These are phyloP conservation scores for Pezicula neosporulosa DNA, from an alignment of 2,329 filamentous ascomycete species.

Conservation along the genomic window DNA sequence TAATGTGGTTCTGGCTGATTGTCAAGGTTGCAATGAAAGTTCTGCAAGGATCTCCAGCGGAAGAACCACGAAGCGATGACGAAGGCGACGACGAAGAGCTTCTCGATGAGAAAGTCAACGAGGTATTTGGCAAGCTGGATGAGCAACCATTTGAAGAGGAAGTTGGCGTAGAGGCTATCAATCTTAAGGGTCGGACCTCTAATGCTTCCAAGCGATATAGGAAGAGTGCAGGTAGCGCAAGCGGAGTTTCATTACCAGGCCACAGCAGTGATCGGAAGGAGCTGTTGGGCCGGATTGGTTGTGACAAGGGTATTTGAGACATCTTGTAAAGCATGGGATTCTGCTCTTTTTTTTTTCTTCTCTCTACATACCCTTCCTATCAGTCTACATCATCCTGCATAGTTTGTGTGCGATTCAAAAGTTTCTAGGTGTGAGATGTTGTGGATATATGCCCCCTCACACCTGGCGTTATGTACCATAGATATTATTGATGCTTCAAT, in stretches of 20 bases:
- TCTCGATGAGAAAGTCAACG: conserved; percentile 16
- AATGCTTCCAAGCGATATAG: conserved; percentile 20
- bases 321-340: neutral
- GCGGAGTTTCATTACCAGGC: conserved; percentile 27
- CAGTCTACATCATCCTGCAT: neutral
- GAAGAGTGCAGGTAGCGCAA: conserved; percentile 23
- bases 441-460: too few relatives aligned
- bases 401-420: too few relatives aligned
- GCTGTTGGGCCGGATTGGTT: conserved; percentile 30
- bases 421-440: too few relatives aligned
- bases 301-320: conserved; percentile 28
- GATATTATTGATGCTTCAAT: too few relatives aligned
- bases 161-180: conserved; percentile 69
- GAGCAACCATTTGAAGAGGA: conserved; percentile 63
- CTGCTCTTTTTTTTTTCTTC: neutral
- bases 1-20: conserved; percentile 91
- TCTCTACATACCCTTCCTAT: neutral
- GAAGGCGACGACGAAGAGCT: conserved; percentile 67
- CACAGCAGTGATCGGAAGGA: conserved; percentile 29
- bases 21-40: conserved; percentile 78
- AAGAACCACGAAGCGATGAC: conserved; percentile 85
- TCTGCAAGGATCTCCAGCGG: conserved; percentile 70
- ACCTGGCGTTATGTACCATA: too few relatives aligned
- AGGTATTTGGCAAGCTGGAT: conserved; percentile 7
- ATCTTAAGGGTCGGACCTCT: conserved; percentile 48